Conservation (phyloP, 148 eudicot species). For the Rhododendron kiyosumense region DNA sequence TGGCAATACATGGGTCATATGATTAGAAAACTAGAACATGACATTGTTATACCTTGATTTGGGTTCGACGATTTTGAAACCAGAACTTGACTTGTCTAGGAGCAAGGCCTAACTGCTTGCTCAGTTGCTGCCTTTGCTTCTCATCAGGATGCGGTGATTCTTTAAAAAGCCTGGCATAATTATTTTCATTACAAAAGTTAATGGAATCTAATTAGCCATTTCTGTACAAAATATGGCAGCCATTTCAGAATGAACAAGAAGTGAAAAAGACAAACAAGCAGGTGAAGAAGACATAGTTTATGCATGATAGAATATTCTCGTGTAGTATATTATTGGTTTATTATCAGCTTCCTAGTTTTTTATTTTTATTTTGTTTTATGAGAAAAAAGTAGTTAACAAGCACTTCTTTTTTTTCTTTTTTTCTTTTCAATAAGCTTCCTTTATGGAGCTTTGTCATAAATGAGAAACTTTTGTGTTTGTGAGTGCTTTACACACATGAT, state of each 20-base stretch:
- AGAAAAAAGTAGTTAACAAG: background rate
- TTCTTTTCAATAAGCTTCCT: background rate
- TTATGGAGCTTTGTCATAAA: background rate
- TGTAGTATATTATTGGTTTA: background rate
- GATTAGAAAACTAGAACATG: background rate
- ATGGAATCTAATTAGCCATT: background rate
- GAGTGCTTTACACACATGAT: slow-evolving; percentile 4
- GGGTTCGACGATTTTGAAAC: slow-evolving; percentile 99
- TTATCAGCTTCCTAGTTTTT: background rate
- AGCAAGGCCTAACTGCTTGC: slow-evolving; percentile 91
- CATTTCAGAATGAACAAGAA: background rate
- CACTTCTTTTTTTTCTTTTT: background rate
- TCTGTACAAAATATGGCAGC: background rate
- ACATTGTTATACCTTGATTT: slow-evolving; percentile 56
- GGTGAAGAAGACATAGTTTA: background rate
- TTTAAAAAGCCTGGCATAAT: slow-evolving; percentile 54
- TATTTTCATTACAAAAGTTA: background rate
- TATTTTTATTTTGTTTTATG: background rate
- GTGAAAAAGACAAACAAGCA: background rate
- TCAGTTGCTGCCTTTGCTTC: slow-evolving; percentile 92
- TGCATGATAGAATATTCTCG: background rate
- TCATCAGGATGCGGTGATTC: slow-evolving; percentile 99
- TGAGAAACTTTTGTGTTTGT: background rate
- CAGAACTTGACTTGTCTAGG: slow-evolving; percentile 97
- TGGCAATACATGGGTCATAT: background rate